Conservation (phyloP, 148 eudicot genomes). For the Pouteria glomerata region DNA sequence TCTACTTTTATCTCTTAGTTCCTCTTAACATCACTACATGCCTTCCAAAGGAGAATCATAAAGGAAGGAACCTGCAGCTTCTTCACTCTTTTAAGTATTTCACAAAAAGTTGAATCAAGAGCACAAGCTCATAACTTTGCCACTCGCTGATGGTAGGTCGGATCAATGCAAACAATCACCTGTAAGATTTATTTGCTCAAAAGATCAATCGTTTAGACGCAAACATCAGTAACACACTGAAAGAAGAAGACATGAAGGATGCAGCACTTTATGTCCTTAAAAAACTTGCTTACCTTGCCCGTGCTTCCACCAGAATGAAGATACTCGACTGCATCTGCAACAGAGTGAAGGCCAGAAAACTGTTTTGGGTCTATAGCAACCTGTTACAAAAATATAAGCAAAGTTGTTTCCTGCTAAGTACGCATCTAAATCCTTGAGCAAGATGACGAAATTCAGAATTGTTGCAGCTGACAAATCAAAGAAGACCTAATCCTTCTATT, state of each 20-base stretch:
- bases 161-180: constrained; percentile 90
- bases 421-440: neutral
- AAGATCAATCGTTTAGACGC: neutral
- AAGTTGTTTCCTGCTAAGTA: neutral
- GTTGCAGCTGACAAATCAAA: neutral
- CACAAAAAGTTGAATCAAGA: neutral
- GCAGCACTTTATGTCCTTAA: neutral
- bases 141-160: constrained; percentile 41
- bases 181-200: constrained; percentile 18
- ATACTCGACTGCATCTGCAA: constrained; percentile 93
- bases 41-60: neutral
- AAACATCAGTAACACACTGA: constrained; percentile 4
- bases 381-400: constrained; percentile 26
- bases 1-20: neutral
- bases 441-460: neutral
- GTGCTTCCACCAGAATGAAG: constrained; percentile 90
- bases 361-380: constrained; percentile 68
- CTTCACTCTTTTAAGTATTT: neutral
- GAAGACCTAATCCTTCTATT: too few relatives aligned
- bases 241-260: too few relatives aligned
- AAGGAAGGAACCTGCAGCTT: neutral
- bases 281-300: constrained; percentile 68
- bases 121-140: constrained; percentile 49
- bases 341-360: constrained; percentile 71
- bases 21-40: neutral